These are phyloP conservation scores for Gossypium longicalyx DNA, from an alignment of 345 rosid species.

Conservation along the genomic window DNA sequence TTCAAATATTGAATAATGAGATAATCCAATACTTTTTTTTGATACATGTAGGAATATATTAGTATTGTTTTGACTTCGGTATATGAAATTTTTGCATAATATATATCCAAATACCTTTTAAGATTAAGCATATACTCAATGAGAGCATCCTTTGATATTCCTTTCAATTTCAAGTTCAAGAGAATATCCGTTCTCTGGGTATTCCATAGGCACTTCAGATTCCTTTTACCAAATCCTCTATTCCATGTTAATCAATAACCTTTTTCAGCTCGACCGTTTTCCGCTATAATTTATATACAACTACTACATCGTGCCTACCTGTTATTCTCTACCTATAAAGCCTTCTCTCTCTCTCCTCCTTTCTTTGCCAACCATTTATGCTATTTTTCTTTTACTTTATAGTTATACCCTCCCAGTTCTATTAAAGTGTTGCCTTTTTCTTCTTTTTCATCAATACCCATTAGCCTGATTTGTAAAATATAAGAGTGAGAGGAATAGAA, in stretches of 20 bases:
- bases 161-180: neutral
- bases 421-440: constrained; percentile 21
- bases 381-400: constrained; percentile 12
- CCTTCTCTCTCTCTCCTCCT: constrained; percentile 22
- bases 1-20: too few species aligned
- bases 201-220: neutral
- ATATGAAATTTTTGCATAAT: neutral
- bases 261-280: neutral
- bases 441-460: constrained; percentile 29
- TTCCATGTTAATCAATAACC: neutral
- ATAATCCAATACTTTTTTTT: too few species aligned
- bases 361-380: constrained; percentile 16
- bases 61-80: too few species aligned
- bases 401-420: constrained; percentile 19
- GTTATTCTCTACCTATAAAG: constrained; percentile 52
- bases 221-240: constrained; percentile 6
- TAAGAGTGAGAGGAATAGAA: constrained; percentile 10
- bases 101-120: neutral
- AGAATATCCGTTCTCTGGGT: constrained; percentile 24
- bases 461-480: constrained; percentile 24
- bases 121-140: constrained; percentile 15
- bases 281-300: constrained; percentile 6
- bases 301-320: constrained; percentile 22
- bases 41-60: too few species aligned
- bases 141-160: constrained; percentile 1